Evolutionary conservation across 1,284 basidiomycete species (phyloP), one percentile per base, ranked within the genome.

Genomic region (Marasmius oreades): DNA sequence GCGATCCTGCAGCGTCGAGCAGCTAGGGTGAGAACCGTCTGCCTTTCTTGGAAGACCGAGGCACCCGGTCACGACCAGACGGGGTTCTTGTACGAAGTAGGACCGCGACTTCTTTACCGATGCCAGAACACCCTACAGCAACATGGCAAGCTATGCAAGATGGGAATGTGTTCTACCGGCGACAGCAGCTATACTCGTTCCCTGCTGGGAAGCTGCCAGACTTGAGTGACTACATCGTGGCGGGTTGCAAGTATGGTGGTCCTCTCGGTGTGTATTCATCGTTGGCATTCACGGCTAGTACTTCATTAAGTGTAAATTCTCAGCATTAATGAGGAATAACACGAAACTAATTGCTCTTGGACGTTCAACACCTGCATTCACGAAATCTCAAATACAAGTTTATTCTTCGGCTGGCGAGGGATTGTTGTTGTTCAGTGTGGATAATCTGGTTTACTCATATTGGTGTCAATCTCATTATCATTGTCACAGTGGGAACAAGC

Each of bases 301-400:
- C 22, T 16, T 34, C 56, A 45, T 57, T 57, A 23, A 60, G 26
- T 23, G 20, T 44, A 47, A 37, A 12, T 23, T 44, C 39, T 20
- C 63, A 93, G 96, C 96, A 20, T 72, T 98, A 26, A 91, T 95
- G 80, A 81, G 95, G 5, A 93, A 98, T 67, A 84, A 82, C 51
- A 80, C 86, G 10, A 95, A 91, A 69, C 73, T 97, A 11, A 79
- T 97, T 54, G 82, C 91, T 0, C 68, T 96, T 1, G 84, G 88
- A 24, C 83, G 82, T 47, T 77, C 82, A 18, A 77, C 79, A 3
- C 74, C 83, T 24, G 72, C 82, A 1, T 72, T 88, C 55, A 77
- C 87, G 16, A 92, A 90, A 70, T 83, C 92, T 26, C 86, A 91
- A 69, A 82, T 93, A 42, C 86, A 90, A 62, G 73, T 92, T 33